Evolutionary conservation across 2,329 filamentous ascomycete genomes (phyloP), one percentile per base, ranked within the genome.

Genomic region (Didymella segeticola): DNA sequence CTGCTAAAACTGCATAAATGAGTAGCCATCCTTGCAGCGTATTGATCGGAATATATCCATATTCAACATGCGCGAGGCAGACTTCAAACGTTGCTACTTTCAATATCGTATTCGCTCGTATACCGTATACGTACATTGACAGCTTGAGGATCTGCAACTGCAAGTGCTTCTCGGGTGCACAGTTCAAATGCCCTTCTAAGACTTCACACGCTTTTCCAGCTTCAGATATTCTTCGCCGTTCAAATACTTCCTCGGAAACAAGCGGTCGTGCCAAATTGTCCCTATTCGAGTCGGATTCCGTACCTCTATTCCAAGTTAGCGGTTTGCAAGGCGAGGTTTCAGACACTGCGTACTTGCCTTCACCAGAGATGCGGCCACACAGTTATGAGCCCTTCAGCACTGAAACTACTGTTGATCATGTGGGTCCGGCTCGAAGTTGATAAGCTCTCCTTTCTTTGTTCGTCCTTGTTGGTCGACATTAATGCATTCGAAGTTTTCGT

Each of bases 331-430:
- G 6, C 11, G 25, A 27, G 25, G 25, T 6, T 11, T 11, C 25
- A 27, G 6, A 20, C 17, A 14, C 14, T 12, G 17, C 29, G 15
- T 12, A 9, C 20, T 46, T n/a, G n/a, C n/a, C n/a, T n/a, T 56
- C 12, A 67, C 66, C 61, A 68, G 25, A 66, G 25, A 39, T 64
- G 50, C 23, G 61, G 43, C 64, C 64, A 66, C n/a, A 63, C 46
- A 0, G 61, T 62, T 15, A 57, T 37, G 11, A 52, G 37, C 5
- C 53, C 41, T 33, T 45, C 42, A 4, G 26, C 25, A 17, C 29
- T 17, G 20, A 9, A 19, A 15, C 14, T 31, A 9, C 7, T 17
- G 20, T 11, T 52, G 15, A 5, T 33, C 6, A 23, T 23, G 10
- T 8, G 17, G 12, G 15, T 15, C 26, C 19, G 23, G 23, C 27